These are phyloP conservation scores for Gleditsia sinensis DNA, from an alignment of 306 rosid species.

Conservation along the genomic window DNA sequence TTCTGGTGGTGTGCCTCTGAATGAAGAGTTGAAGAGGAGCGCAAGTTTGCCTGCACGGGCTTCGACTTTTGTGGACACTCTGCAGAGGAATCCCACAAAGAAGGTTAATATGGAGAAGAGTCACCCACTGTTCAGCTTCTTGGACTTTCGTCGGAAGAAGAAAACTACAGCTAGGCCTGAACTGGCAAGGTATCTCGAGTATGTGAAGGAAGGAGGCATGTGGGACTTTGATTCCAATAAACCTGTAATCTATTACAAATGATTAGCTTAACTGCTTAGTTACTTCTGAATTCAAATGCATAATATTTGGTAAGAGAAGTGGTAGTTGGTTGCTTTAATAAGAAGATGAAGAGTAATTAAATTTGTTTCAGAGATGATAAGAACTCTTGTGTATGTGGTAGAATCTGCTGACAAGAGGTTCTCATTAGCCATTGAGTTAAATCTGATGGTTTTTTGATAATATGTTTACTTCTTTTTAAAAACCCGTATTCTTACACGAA, in stretches of 20 bases:
- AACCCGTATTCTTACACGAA: too few relatives aligned
- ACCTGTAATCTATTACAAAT: conserved; percentile 64
- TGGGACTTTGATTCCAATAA: conserved; percentile 56
- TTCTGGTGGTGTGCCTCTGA: conserved; percentile 22
- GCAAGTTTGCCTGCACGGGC: conserved; percentile 49
- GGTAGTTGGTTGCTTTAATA: neutral
- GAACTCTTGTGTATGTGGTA: neutral
- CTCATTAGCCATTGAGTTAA: too few relatives aligned
- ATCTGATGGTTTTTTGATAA: too few relatives aligned
- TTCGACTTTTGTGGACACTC: conserved; percentile 29
- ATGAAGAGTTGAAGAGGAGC: conserved; percentile 50
- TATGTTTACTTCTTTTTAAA: too few relatives aligned
- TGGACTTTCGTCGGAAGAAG: conserved; percentile 51
- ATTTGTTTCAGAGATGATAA: too few relatives aligned
- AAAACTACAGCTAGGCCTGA: conserved; percentile 64
- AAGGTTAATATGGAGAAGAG: conserved; percentile 41
- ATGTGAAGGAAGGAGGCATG: conserved; percentile 71
- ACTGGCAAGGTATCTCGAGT: conserved; percentile 59
- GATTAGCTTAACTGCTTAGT: too few relatives aligned
- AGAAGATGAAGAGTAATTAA: conserved; percentile 5
- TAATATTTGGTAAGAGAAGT: neutral
- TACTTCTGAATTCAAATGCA: neutral
- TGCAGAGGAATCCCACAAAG: conserved; percentile 53
- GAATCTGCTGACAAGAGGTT: neutral
- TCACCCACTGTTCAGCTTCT: conserved; percentile 56